Percentiles rank a stretch among this genome's conserved stretches.
These are phyloP conservation scores for Candida smagusa DNA, from an alignment of 1,139 yeast species.

Conservation along the genomic window DNA sequence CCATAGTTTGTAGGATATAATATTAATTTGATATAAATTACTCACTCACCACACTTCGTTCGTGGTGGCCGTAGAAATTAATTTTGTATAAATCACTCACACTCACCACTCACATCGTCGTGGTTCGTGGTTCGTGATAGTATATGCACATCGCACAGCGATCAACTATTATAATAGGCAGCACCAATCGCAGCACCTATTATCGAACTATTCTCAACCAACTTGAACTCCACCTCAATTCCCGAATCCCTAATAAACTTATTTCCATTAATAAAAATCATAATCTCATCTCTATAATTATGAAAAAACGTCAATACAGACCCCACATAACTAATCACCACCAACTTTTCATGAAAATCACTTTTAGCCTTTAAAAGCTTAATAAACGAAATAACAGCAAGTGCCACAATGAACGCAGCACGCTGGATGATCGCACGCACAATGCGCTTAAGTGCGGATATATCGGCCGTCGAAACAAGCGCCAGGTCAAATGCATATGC, in stretches of 20 bases:
- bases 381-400: conserved; percentile 32
- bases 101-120: too few species aligned
- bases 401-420: conserved; percentile 43
- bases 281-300: conserved; percentile 30
- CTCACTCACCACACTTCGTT: too few species aligned
- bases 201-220: conserved; percentile 41
- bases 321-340: conserved; percentile 45
- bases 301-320: conserved; percentile 38
- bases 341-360: conserved; percentile 15
- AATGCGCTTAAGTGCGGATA: conserved; percentile 24
- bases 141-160: neutral
- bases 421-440: conserved; percentile 31
- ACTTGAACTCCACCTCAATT: conserved; percentile 34
- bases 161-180: conserved; percentile 25
- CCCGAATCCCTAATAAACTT: conserved; percentile 25
- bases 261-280: conserved; percentile 28
- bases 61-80: too few species aligned
- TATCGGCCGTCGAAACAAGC: conserved; percentile 23
- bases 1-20: too few species aligned
- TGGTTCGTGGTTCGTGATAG: too few species aligned
- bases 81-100: too few species aligned
- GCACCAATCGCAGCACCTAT: conserved; percentile 52
- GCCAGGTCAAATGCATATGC: conserved; percentile 22
- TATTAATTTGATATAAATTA: too few species aligned
- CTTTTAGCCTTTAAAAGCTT: conserved; percentile 34